Percentiles rank a stretch among this genome's conserved stretches.
These are phyloP conservation scores for Pichia deserticola DNA, from an alignment of 805 yeast genomes.

Conservation along the genomic window DNA sequence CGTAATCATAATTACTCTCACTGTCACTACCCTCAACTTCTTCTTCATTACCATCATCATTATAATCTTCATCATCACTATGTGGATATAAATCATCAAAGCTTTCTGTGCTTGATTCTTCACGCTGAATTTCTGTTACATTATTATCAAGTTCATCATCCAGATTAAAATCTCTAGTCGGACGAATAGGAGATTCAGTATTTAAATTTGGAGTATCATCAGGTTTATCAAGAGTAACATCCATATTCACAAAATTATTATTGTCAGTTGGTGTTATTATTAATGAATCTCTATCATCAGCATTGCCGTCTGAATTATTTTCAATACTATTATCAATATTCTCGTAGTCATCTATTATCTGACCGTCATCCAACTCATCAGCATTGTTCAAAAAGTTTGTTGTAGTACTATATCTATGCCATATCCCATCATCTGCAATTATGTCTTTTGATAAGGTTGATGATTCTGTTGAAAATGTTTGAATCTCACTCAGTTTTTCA, in stretches of 20 bases:
- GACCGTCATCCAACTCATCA: not conserved
- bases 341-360: not conserved
- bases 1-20: slow-evolving; percentile 4
- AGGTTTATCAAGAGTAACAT: not conserved
- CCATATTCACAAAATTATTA: not conserved
- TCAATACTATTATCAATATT: not conserved
- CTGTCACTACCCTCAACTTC: not conserved
- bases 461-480: not conserved
- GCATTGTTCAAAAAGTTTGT: slow-evolving; percentile 3
- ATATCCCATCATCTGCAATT: not conserved
- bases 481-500: not conserved
- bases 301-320: not conserved
- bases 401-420: slow-evolving; percentile 6
- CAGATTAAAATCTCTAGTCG: slow-evolving; percentile 7
- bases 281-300: not conserved
- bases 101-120: not conserved
- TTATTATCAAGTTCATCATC: slow-evolving; percentile 13
- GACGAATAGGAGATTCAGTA: not conserved
- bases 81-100: slow-evolving; percentile 11
- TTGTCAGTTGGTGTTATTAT: slow-evolving; percentile 2
- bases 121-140: not conserved
- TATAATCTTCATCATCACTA: slow-evolving; percentile 1
- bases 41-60: not conserved
- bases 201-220: too few species aligned
- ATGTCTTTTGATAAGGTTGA: not conserved